These are phyloP conservation scores for Aspergillus bridgeri DNA, from an alignment of 495 filamentous ascomycete species.

Conservation along the genomic window DNA sequence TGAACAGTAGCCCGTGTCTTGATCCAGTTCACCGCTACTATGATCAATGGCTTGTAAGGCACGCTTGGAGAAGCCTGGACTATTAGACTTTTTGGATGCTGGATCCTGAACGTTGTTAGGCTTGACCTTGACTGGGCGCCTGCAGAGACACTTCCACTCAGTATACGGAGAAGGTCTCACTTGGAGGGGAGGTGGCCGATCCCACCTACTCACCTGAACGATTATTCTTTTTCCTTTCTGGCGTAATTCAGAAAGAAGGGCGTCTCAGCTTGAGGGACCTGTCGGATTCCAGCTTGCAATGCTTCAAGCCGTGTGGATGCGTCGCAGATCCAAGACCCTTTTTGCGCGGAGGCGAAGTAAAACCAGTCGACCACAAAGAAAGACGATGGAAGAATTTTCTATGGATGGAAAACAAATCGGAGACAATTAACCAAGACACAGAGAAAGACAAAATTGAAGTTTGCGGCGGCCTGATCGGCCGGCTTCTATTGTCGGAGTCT, in stretches of 20 bases:
- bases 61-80: neutral
- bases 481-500: neutral
- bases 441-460: neutral
- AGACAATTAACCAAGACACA: neutral
- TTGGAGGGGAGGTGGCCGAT: neutral
- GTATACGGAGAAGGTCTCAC: conserved; percentile 29
- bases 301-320: neutral
- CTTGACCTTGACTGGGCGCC: conserved; percentile 21
- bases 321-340: neutral
- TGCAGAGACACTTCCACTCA: conserved; percentile 26
- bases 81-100: conserved; percentile 7
- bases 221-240: neutral
- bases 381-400: neutral
- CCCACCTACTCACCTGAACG: conserved; percentile 10
- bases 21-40: conserved; percentile 18
- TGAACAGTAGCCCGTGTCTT: conserved; percentile 1
- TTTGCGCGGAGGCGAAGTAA: neutral
- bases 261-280: neutral
- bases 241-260: neutral
- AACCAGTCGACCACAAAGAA: neutral
- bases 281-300: neutral
- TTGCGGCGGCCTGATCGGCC: neutral
- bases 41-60: conserved; percentile 3
- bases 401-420: neutral
- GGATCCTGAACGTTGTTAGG: conserved; percentile 17